A percentile compares a stretch with the other conserved stretches of the same genome.
Conservation (phyloP, 805 yeast species). For the Lipomyces sp. region DNA sequence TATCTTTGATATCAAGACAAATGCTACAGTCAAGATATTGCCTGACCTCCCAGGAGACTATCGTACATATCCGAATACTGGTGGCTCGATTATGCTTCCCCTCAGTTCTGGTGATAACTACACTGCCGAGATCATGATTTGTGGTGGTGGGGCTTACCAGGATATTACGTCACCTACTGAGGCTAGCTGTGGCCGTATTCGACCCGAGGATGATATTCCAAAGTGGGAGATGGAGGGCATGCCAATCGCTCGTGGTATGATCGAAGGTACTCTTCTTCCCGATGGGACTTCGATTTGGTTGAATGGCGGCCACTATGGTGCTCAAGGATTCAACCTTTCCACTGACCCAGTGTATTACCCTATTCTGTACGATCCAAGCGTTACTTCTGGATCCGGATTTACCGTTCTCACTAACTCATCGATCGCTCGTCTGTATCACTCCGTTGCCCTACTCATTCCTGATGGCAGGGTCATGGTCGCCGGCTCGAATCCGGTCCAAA, state of each 20-base stretch:
- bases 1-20: constrained; percentile 23
- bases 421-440: constrained; percentile 34
- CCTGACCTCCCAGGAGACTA: constrained; percentile 34
- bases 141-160: constrained; percentile 36
- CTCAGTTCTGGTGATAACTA: constrained; percentile 21
- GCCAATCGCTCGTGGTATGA: constrained; percentile 32
- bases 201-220: constrained; percentile 30
- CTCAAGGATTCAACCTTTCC: constrained; percentile 34
- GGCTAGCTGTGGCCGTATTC: constrained; percentile 33
- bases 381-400: constrained; percentile 16
- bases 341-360: constrained; percentile 31
- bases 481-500: constrained; percentile 35
- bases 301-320: constrained; percentile 29
- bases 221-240: constrained; percentile 32
- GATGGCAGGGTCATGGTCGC: constrained; percentile 33
- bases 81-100: constrained; percentile 28
- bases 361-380: constrained; percentile 21
- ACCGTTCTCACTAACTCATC: constrained; percentile 30
- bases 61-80: constrained; percentile 36
- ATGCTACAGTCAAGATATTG: constrained; percentile 20
- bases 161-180: constrained; percentile 35
- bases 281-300: constrained; percentile 31
- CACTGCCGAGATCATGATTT: constrained; percentile 29
- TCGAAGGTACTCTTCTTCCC: constrained; percentile 31
- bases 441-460: constrained; percentile 27